Base-by-base conservation (phyloP, 495 filamentous ascomycete species). In the Patellaria atrata region DNA sequence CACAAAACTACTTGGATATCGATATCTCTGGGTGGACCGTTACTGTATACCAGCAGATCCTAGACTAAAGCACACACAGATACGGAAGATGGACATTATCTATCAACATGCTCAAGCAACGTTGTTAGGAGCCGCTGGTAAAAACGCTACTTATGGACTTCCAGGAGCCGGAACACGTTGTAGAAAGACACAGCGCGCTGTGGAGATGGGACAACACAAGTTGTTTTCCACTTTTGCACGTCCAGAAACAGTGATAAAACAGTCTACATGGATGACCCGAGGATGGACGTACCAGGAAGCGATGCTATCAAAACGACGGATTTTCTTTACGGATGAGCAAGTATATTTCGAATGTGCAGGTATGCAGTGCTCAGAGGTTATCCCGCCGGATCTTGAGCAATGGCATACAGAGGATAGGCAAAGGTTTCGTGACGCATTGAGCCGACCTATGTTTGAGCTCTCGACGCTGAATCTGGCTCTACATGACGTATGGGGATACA, bases 241-340 rank as follows among this genome's bases (percentile, higher is more conserved):
- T n/a, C 46, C 32, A 17, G 24, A 23, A 16, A 14, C 13, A 24
- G 17, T 26, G 3, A 47, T 58, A 29, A 3, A 14, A 7, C 26
- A 38, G 0, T 55, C 50, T 0, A 33, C 35, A 5, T 62, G 57
- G 59, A 13, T 21, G 3, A 56, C 45, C 4, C 38, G 61, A 33
- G 61, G 45, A 5, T 64, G 61, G 61, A 63, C 61, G 2, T 61
- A 45, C 35, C 61, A 65, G 38, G 59, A 64, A 42, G 51, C 34
- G 0, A 11, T 60, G 4, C 38, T 61, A 9, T 56, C 53, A 5
- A 32, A 35, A 14, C 49, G 58, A 0, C 39, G 55, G 0, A 35
- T 64, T 9, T 53, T 49, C 27, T 51, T 65, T 27, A 52, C 43
- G 0, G 43, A 56, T 4, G 22, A 50, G 3, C 55, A 61, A 27